Evolutionary conservation across 768 basidiomycete genomes (phyloP).

Genomic region (Fibroporia radiculosa): DNA sequence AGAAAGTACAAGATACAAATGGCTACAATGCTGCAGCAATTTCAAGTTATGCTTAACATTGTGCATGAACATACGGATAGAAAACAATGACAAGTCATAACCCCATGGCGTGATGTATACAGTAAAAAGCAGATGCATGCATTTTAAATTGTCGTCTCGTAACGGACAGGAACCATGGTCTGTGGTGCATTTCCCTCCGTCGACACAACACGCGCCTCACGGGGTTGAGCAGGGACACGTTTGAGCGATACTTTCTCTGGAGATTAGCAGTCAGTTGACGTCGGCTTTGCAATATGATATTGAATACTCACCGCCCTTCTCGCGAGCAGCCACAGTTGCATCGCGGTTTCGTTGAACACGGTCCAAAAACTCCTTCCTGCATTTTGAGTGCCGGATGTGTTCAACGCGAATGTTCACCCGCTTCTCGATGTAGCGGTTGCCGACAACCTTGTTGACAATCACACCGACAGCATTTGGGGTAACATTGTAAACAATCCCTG

Average conservation of each 20-base stretch:
- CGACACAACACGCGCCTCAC: slow-evolving; percentile 72
- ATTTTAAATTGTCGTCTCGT: slow-evolving; percentile 92
- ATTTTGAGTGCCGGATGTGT: slow-evolving; percentile 94
- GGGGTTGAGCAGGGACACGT: slow-evolving; percentile 79
- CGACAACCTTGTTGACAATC: slow-evolving; percentile 97
- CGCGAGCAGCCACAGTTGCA: slow-evolving; percentile 79
- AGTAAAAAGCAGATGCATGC: background rate
- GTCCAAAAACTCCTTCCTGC: slow-evolving; percentile 95
- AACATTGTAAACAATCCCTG: slow-evolving; percentile 98
- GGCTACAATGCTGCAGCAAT: slow-evolving; percentile 1
- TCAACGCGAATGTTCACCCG: slow-evolving; percentile 97
- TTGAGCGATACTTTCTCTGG: slow-evolving; percentile 78
- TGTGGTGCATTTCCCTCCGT: slow-evolving; percentile 72
- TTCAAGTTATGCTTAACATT: slow-evolving; percentile 13
- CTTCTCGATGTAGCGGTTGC: slow-evolving; percentile 99
- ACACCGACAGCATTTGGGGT: slow-evolving; percentile 92
- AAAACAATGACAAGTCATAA: slow-evolving; percentile 15
- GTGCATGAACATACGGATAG: slow-evolving; percentile 17
- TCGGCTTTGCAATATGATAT: background rate
- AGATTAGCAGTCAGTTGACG: background rate
- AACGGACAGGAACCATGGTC: slow-evolving; percentile 87
- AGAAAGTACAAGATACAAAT: background rate
- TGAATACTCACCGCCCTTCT: slow-evolving; percentile 61
- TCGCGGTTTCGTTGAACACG: slow-evolving; percentile 89
- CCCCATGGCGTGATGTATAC: slow-evolving; percentile 5